Evolutionary conservation across 345 rosid species (phyloP).

Genomic region (Murraya paniculata): DNA sequence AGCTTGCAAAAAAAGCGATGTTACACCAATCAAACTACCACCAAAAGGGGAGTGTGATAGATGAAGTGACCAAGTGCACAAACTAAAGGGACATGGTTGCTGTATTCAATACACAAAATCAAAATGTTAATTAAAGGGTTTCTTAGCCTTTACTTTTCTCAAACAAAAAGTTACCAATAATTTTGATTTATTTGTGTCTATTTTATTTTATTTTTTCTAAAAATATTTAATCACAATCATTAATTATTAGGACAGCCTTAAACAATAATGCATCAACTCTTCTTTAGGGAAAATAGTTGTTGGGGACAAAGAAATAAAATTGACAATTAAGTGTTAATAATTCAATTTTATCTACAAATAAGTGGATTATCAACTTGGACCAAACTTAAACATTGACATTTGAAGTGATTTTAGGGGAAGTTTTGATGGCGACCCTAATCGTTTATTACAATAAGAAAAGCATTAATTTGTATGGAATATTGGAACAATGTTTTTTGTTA

Average conservation of each 20-base stretch:
- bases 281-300: conserved; percentile 11
- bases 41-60: not conserved
- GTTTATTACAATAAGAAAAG: not conserved
- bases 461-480: no score
- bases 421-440: not conserved
- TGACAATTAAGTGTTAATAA: not conserved
- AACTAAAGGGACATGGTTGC: not conserved
- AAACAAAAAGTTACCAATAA: conserved; percentile 38
- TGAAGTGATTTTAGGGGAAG: conserved; percentile 15
- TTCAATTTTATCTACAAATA: not conserved
- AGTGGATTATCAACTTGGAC: conserved; percentile 7
- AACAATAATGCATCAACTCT: conserved; percentile 19
- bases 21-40: conserved; percentile 27
- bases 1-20: conserved; percentile 47
- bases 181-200: not conserved
- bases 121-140: not conserved
- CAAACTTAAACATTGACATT: conserved; percentile 32
- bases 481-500: no score
- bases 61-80: conserved; percentile 18
- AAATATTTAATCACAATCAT: not conserved
- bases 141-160: conserved; percentile 51
- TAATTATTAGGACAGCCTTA: conserved; percentile 18
- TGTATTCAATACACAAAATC: not conserved
- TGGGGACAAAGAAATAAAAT: conserved; percentile 19
- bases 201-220: not conserved